Percentiles rank a stretch among this genome's conserved stretches.
phyloP scores from a whole-genome alignment of 208 protist species.

The Crithidia bombi region DNA sequence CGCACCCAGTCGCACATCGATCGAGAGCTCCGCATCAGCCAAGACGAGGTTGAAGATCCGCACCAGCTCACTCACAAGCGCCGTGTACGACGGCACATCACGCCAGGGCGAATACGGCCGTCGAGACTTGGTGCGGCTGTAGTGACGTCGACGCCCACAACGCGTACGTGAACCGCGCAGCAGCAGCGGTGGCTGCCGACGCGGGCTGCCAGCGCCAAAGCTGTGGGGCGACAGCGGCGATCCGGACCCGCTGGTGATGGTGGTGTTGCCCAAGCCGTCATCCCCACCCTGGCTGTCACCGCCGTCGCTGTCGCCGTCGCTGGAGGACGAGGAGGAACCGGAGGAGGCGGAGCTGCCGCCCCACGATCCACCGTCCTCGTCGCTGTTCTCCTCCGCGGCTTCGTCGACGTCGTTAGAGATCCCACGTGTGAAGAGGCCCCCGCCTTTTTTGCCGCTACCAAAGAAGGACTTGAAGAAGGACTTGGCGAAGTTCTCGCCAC shows the following conservation, averaged over 20 bases:
- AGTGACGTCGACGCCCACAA: background rate
- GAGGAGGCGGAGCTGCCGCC: constrained; percentile 3
- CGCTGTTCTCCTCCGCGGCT: constrained; percentile 2
- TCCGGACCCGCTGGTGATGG: background rate
- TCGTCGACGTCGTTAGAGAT: constrained; percentile 12
- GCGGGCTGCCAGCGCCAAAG: constrained; percentile 12
- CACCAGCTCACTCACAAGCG: constrained; percentile 46
- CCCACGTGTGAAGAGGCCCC: constrained; percentile 9
- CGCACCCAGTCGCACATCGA: constrained; percentile 50
- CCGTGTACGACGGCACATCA: constrained; percentile 57
- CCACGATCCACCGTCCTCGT: constrained; percentile 13
- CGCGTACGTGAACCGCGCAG: no score
- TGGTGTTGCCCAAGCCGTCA: background rate
- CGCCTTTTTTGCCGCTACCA: constrained; percentile 20
- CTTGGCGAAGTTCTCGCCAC: constrained; percentile 48
- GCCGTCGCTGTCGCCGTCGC: constrained; percentile 1
- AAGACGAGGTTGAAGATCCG: constrained; percentile 44
- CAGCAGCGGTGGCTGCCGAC: background rate
- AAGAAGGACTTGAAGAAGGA: constrained; percentile 68
- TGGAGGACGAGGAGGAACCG: background rate
- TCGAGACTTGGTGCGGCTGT: constrained; percentile 1
- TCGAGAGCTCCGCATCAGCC: constrained; percentile 31
- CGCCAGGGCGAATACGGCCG: constrained; percentile 41
- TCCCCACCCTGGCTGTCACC: background rate
- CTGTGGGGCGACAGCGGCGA: constrained; percentile 12